Conservation (phyloP, 352 stramenopile genomes). For the Peronospora destructor region DNA sequence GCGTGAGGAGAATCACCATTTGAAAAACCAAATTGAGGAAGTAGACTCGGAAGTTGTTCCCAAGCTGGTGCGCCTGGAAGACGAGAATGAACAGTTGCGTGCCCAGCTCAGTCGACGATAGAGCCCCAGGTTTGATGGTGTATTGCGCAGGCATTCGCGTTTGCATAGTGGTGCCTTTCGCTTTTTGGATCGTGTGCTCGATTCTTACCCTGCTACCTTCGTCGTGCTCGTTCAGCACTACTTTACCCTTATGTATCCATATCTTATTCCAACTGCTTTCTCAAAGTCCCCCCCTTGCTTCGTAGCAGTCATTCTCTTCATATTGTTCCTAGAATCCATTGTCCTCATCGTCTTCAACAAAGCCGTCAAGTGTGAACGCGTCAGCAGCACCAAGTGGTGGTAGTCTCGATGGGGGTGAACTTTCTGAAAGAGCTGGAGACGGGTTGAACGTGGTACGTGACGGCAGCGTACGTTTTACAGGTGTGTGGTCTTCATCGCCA, state of each 20-base stretch:
- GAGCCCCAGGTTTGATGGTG: conserved; percentile 2
- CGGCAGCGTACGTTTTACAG: conserved; percentile 24
- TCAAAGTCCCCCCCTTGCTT: neutral
- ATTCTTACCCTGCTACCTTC: neutral
- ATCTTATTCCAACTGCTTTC: neutral
- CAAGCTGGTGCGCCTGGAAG: conserved; percentile 72
- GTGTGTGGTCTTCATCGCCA: conserved; percentile 35
- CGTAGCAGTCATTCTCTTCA: conserved; percentile 8
- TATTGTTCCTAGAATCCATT: conserved; percentile 40
- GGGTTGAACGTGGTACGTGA: conserved; percentile 52
- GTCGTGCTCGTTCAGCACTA: conserved; percentile 6
- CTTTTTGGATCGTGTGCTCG: neutral
- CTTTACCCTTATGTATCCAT: conserved; percentile 26
- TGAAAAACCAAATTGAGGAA: conserved; percentile 85
- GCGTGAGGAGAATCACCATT: conserved; percentile 75
- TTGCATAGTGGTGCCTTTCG: neutral
- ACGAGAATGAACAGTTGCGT: conserved; percentile 78
- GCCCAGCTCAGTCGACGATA: conserved; percentile 30
- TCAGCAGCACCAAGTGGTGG: conserved; percentile 44
- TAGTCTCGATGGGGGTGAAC: conserved; percentile 58
- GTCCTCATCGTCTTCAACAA: conserved; percentile 59
- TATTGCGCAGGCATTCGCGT: neutral
- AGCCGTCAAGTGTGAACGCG: conserved; percentile 53
- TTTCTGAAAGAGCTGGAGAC: conserved; percentile 58
- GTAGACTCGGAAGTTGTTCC: conserved; percentile 80